These are phyloP conservation scores for Lyophyllum semitale DNA, from an alignment of 768 basidiomycete species.

Conservation along the genomic window DNA sequence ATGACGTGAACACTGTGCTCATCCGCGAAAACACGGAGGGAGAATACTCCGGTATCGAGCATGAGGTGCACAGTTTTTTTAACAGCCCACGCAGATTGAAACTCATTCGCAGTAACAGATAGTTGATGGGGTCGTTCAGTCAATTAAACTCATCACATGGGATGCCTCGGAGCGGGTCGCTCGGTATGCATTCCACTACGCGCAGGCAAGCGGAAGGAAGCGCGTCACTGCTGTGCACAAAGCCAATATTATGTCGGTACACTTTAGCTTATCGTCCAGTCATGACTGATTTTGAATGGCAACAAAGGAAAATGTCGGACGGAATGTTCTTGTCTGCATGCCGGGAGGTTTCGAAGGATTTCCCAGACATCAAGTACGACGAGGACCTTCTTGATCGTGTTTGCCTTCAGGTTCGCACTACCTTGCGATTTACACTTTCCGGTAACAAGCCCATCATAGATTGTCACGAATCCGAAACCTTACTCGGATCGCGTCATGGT, in stretches of 20 bases:
- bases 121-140: conserved; percentile 97
- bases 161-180: conserved; percentile 98
- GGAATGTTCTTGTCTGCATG: conserved; percentile 99
- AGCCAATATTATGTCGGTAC: conserved; percentile 93
- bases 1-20: conserved; percentile 95
- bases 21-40: conserved; percentile 99
- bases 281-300: not conserved
- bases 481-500: conserved; percentile 99
- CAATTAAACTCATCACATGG: conserved; percentile 99
- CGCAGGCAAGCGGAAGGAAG: conserved; percentile 82
- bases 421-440: not conserved
- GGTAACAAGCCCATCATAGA: conserved; percentile 36
- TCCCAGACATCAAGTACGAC: conserved; percentile 90
- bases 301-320: conserved; percentile 96
- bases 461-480: conserved; percentile 91
- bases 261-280: conserved; percentile 8
- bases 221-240: conserved; percentile 99
- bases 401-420: conserved; percentile 74
- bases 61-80: conserved; percentile 65
- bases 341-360: conserved; percentile 93
- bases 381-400: conserved; percentile 97
- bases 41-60: conserved; percentile 99
- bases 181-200: conserved; percentile 97
- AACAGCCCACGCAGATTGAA: not conserved
- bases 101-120: conserved; percentile 47